These are phyloP conservation scores for Powellomyces hirtus DNA, from an alignment of 192 early-diverging fungal species.

Conservation along the genomic window DNA sequence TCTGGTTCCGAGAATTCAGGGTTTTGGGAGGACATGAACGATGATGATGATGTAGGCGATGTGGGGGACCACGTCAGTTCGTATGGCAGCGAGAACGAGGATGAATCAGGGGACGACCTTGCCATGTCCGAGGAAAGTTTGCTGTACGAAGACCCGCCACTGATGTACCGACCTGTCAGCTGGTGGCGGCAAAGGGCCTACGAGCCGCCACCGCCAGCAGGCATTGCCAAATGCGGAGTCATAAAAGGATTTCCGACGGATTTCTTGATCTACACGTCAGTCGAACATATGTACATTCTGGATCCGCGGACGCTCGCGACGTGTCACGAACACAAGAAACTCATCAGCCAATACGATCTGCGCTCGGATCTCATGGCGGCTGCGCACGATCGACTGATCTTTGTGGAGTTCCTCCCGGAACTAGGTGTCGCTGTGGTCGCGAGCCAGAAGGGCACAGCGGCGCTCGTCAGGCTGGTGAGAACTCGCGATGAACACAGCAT, in stretches of 20 bases:
- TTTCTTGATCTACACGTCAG: background rate
- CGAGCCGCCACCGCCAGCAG: slow-evolving; percentile 6
- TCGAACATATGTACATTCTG: slow-evolving; percentile 17
- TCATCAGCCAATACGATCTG: background rate
- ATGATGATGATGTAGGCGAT: too few species aligned
- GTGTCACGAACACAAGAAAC: background rate
- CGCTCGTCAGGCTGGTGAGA: slow-evolving; percentile 9
- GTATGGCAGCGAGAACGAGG: background rate
- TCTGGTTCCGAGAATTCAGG: too few species aligned
- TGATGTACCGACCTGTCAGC: background rate
- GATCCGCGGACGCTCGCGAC: background rate
- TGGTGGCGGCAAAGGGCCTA: slow-evolving; percentile 8
- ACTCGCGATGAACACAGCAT: background rate
- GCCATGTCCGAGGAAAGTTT: background rate
- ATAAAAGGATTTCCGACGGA: background rate
- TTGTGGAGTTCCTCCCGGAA: slow-evolving; percentile 8
- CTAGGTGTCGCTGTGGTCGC: slow-evolving; percentile 22
- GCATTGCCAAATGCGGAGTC: background rate
- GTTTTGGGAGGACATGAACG: too few species aligned
- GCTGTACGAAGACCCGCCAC: background rate
- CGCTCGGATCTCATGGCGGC: background rate
- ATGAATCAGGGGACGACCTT: background rate
- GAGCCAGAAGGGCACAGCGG: slow-evolving; percentile 20
- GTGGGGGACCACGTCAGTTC: too few species aligned
- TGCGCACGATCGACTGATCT: background rate